Percentiles rank a stretch among this genome's conserved stretches.
phyloP scores from a whole-genome alignment of 192 early-diverging fungal genomes.

The Funneliformis geosporum region DNA sequence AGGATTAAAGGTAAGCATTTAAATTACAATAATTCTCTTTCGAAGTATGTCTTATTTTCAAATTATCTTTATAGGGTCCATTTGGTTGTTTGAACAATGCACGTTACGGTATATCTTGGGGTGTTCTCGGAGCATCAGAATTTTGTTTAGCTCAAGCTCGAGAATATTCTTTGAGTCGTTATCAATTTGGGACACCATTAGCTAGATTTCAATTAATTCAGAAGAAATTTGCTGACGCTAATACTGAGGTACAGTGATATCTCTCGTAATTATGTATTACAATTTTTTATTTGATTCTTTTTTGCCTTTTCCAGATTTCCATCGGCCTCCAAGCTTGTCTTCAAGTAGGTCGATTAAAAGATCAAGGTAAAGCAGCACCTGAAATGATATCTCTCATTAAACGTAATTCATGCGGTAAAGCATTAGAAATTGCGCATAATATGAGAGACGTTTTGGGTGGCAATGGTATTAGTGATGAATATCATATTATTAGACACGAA shows the following conservation, averaged over 20 bases:
- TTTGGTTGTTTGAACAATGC: constrained; percentile 99
- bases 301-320: constrained; percentile 56
- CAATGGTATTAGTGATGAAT: constrained; percentile 95
- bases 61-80: constrained; percentile 58
- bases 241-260: constrained; percentile 64
- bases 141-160: constrained; percentile 85
- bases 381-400: constrained; percentile 98
- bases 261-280: not conserved
- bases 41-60: not conserved
- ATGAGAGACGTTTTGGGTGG: constrained; percentile 93
- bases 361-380: constrained; percentile 77
- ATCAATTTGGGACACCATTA: constrained; percentile 92
- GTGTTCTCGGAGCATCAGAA: constrained; percentile 93
- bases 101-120: constrained; percentile 96
- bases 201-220: constrained; percentile 94
- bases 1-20: constrained; percentile 64
- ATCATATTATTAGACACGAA: constrained; percentile 93
- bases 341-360: constrained; percentile 93
- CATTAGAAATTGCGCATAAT: constrained; percentile 87
- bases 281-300: not conserved
- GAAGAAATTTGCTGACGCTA: constrained; percentile 93
- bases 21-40: not conserved
- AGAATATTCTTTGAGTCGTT: constrained; percentile 85
- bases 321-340: constrained; percentile 85
- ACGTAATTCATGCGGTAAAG: constrained; percentile 94